Evolutionary conservation across 257 asterid genomes (phyloP).

Genomic region (Voacanga thouarsii): DNA sequence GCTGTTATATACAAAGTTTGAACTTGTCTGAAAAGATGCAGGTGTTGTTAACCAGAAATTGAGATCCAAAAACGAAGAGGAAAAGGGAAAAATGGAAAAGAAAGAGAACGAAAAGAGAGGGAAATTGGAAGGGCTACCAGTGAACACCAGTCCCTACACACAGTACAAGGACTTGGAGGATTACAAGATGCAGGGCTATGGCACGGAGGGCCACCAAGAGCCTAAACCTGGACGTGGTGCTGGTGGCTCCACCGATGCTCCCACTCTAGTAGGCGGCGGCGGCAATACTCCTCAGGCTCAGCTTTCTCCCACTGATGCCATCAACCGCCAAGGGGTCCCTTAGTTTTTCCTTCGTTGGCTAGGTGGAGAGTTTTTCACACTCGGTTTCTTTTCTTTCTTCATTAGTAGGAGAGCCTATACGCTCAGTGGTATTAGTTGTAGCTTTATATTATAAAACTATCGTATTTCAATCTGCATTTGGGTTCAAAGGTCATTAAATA

Average conservation of each 20-base stretch:
- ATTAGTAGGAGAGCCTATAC: neutral
- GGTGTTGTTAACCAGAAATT: neutral
- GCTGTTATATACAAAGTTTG: neutral
- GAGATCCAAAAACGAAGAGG: neutral
- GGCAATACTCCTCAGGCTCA: slow-evolving; percentile 17
- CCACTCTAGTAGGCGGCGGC: slow-evolving; percentile 36
- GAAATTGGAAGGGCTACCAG: slow-evolving; percentile 55
- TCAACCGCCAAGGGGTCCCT: slow-evolving; percentile 31
- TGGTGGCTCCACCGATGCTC: slow-evolving; percentile 86
- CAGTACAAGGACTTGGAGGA: slow-evolving; percentile 84
- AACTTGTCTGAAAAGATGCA: neutral
- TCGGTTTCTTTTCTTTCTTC: neutral
- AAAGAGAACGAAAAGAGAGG: slow-evolving; percentile 23
- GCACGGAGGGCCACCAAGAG: slow-evolving; percentile 71
- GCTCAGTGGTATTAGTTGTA: neutral
- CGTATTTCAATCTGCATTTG: neutral
- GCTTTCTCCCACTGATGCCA: slow-evolving; percentile 36
- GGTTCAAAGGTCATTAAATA: no score
- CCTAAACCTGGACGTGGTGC: slow-evolving; percentile 87
- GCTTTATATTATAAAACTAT: no score
- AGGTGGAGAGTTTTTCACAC: neutral
- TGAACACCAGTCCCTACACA: slow-evolving; percentile 75
- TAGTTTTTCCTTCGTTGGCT: neutral
- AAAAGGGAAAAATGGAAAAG: slow-evolving; percentile 32
- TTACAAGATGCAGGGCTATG: slow-evolving; percentile 76